These are phyloP conservation scores for Peronosclerospora sorghi DNA, from an alignment of 352 stramenopile genomes.

Conservation along the genomic window DNA sequence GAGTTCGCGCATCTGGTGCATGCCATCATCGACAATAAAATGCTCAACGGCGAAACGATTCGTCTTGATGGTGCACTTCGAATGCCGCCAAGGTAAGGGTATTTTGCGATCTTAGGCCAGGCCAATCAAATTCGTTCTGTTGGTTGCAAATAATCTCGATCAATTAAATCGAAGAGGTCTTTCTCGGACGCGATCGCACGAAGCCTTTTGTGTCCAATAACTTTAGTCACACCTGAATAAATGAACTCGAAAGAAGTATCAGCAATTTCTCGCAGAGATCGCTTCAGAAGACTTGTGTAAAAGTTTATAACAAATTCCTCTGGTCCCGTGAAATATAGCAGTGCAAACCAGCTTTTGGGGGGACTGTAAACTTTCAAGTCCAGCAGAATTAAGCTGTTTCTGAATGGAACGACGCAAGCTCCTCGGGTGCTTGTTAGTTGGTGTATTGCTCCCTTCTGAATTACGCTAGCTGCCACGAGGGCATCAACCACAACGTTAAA, in stretches of 20 bases:
- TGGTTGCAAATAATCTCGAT: too few species aligned
- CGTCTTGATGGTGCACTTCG: constrained; percentile 94
- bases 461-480: constrained; percentile 23
- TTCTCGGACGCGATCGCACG: constrained; percentile 17
- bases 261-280: constrained; percentile 30
- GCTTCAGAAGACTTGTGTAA: constrained; percentile 30
- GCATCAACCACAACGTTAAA: constrained; percentile 32
- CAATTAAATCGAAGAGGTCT: too few species aligned
- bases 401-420: constrained; percentile 52
- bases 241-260: constrained; percentile 49
- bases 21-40: constrained; percentile 94
- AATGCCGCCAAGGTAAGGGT: constrained; percentile 86
- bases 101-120: background rate
- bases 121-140: background rate
- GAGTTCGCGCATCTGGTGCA: constrained; percentile 94
- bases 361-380: too few species aligned
- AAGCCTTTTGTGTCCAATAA: constrained; percentile 23
- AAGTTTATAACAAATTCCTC: constrained; percentile 41
- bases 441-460: constrained; percentile 17
- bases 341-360: too few species aligned
- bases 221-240: constrained; percentile 23
- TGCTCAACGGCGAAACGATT: constrained; percentile 98
- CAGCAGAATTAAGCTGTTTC: constrained; percentile 3
- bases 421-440: constrained; percentile 28
- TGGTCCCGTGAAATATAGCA: constrained; percentile 31